A percentile compares a stretch with the other conserved stretches of the same genome.
Evolutionary conservation across 148 eudicot species (phyloP).

Genomic region (Vaccinium darrowii): DNA sequence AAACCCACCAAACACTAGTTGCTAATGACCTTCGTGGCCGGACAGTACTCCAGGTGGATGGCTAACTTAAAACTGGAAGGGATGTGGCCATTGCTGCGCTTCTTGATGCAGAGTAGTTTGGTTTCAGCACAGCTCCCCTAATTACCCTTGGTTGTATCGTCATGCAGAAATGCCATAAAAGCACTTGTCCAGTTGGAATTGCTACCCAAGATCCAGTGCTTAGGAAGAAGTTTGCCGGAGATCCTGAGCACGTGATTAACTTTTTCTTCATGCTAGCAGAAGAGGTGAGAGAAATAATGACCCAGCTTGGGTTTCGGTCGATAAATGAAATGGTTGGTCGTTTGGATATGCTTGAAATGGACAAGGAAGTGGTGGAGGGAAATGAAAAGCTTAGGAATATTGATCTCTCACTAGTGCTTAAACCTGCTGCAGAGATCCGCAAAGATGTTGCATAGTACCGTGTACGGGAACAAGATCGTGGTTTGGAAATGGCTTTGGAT

Average conservation of each 20-base stretch:
- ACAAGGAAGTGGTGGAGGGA: constrained; percentile 54
- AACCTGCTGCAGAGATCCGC: constrained; percentile 84
- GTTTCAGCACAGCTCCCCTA: constrained; percentile 97
- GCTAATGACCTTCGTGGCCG: constrained; percentile 98
- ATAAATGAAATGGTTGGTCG: constrained; percentile 92
- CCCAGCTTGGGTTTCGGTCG: constrained; percentile 74
- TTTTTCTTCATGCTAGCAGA: constrained; percentile 99
- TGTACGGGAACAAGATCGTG: constrained; percentile 93
- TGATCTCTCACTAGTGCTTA: constrained; percentile 81
- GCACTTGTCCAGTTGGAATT: constrained; percentile 98
- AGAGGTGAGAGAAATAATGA: constrained; percentile 94
- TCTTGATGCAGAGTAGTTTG: constrained; percentile 98
- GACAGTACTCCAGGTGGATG: constrained; percentile 83
- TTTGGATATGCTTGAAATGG: constrained; percentile 92
- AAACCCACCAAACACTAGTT: constrained; percentile 96
- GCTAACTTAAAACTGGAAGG: constrained; percentile 91
- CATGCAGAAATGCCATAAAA: constrained; percentile 98
- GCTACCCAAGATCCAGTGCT: constrained; percentile 99
- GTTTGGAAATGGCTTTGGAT: constrained; percentile 16
- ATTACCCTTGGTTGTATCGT: constrained; percentile 95
- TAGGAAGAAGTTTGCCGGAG: constrained; percentile 91
- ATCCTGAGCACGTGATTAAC: constrained; percentile 95
- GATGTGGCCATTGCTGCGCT: constrained; percentile 97
- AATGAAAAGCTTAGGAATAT: constrained; percentile 88
- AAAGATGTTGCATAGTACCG: constrained; percentile 78